Base-by-base conservation (phyloP, 2,329 filamentous ascomycete genomes). In the Calonectria pseudoturangicola region DNA sequence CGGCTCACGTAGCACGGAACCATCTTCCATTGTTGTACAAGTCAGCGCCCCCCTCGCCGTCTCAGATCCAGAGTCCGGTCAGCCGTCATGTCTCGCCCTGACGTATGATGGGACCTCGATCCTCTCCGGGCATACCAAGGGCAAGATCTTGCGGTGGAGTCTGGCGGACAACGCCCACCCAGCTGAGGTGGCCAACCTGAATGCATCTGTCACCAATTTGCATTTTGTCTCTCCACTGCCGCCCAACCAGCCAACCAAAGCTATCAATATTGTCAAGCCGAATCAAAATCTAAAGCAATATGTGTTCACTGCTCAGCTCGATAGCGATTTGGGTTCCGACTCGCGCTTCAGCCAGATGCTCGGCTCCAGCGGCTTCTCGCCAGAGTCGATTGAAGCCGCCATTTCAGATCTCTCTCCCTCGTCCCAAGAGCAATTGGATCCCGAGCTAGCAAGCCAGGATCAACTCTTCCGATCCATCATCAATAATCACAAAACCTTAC, bases 21-120 rank as follows among this genome's bases (percentile, higher is more conserved):
- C 89, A n/a, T 86, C 89, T 47, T 89, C 88, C 68, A 92, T 88
- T 56, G 89, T 88, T 28, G 89, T 89, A 68, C 91, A 90, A 82
- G 84, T 91, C 15, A 86, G 86, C 15, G 85, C 84, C 67, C 89
- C 89, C 39, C 88, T 89, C 73, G 87, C 91, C 79, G 84, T 90
- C 71, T 87, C 89, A 8, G 91, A 92, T 43, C 86, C 89, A 56
- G 92, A 95, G 66, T 88, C 79, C 25, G 94, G 94, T 15, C 87
- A 90, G 15, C 90, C 90, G 4, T 89, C 92, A 28, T 94, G 93
- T 79, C 82, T 98, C 70, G 89, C 90, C 25, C 84, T 97, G 66
- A 96, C 91, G 80, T 96, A 97, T 83, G 96, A 98, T 82, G 94
- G 95, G 30, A 95, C 93, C 51, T 90, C 88, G 9, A 86, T 98